These are phyloP conservation scores for Fusarium armeniacum DNA, from an alignment of 2,329 filamentous ascomycete genomes.

Conservation along the genomic window DNA sequence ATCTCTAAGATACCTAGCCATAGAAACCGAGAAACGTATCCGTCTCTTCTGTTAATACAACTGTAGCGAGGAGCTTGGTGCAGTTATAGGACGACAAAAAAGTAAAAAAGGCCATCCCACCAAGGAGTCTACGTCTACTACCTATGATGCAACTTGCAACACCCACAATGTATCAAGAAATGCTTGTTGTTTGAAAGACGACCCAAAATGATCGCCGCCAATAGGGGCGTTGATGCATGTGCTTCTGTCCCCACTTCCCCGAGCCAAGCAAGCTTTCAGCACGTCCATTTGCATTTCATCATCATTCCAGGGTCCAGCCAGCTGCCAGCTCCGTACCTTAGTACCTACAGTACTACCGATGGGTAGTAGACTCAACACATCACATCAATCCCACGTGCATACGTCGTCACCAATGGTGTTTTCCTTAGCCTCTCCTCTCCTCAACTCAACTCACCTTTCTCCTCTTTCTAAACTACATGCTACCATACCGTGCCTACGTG, in stretches of 20 bases:
- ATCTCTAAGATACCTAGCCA: not conserved
- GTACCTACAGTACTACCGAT: no score
- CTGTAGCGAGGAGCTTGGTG: not conserved
- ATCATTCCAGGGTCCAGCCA: slow-evolving; percentile 38
- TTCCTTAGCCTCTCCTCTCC: slow-evolving; percentile 6
- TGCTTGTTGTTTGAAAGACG: not conserved
- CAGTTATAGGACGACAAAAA: not conserved
- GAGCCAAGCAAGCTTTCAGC: slow-evolving; percentile 43
- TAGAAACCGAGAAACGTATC: not conserved
- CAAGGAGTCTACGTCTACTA: not conserved
- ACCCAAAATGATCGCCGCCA: slow-evolving; percentile 1
- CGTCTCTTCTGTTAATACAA: not conserved
- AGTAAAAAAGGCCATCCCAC: not conserved
- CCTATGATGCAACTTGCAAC: slow-evolving; percentile 5
- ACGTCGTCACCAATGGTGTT: slow-evolving; percentile 38
- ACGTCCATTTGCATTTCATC: slow-evolving; percentile 37
- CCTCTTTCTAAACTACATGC: slow-evolving; percentile 7
- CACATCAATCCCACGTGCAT: slow-evolving; percentile 41
- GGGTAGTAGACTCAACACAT: slow-evolving; percentile 4
- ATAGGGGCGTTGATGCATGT: slow-evolving; percentile 19
- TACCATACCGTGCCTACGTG: not conserved
- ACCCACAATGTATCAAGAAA: slow-evolving; percentile 1
- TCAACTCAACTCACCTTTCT: not conserved
- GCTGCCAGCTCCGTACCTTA: not conserved
- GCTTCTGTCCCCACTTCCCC: slow-evolving; percentile 34